A percentile compares a stretch with the other conserved stretches of the same genome.
Conservation (phyloP, 2,329 filamentous ascomycete species). For the Cercospora sojina region DNA sequence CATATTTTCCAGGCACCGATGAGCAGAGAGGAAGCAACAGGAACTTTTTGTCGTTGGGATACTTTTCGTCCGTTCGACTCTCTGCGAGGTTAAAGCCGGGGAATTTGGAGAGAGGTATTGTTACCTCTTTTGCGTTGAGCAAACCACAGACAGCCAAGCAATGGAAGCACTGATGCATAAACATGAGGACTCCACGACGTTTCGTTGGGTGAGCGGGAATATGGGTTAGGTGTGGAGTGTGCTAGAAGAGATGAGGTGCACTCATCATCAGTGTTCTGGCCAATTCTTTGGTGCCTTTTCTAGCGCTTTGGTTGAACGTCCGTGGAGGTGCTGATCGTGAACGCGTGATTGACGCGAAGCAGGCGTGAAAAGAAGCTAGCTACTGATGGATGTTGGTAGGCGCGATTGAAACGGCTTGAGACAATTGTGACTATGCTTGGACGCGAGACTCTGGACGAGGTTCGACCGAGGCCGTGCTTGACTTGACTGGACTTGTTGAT, state of each 20-base stretch:
- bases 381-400: neutral
- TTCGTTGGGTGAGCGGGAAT: neutral
- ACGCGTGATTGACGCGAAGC: neutral
- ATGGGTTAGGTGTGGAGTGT: neutral
- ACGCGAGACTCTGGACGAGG: neutral
- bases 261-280: too few relatives aligned
- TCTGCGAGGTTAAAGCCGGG: constrained; percentile 41
- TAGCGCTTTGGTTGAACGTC: neutral
- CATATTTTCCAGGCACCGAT: constrained; percentile 27
- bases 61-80: neutral
- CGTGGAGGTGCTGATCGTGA: neutral
- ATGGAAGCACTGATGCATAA: neutral
- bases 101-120: constrained; percentile 4
- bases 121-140: constrained; percentile 29
- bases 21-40: constrained; percentile 19
- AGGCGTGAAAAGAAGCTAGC: neutral
- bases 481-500: neutral
- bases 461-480: neutral
- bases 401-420: neutral
- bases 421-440: neutral
- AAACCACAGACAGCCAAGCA: constrained; percentile 15
- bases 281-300: too few relatives aligned
- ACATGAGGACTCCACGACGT: neutral
- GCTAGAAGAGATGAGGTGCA: neutral
- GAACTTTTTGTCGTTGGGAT: neutral